phyloP scores from a whole-genome alignment of 75 land plant species.

The Azolla pinnata region DNA sequence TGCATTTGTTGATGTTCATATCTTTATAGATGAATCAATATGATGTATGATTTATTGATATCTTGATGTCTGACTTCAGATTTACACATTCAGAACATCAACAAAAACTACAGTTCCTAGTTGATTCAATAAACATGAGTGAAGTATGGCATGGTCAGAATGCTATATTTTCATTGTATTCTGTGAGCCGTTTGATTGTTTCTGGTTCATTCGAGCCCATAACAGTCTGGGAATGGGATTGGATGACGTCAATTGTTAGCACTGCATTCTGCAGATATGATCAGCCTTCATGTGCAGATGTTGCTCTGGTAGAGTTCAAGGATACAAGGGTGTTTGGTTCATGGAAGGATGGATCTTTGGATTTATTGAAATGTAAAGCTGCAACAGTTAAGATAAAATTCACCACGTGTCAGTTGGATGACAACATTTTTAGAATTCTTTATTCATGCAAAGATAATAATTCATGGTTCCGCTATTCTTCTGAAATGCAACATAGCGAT shows the following conservation, averaged over 20 bases:
- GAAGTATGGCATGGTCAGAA: too few species aligned
- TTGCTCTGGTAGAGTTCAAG: not conserved
- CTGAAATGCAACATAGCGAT: not conserved
- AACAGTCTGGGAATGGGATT: not conserved
- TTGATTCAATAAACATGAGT: too few species aligned
- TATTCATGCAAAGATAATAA: too few species aligned
- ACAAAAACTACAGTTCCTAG: too few species aligned
- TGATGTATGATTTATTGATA: too few species aligned
- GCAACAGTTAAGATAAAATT: not conserved
- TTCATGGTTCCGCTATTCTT: too few species aligned
- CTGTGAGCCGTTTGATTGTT: not conserved
- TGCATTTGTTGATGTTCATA: too few species aligned
- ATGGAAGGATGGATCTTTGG: slow-evolving; percentile 13
- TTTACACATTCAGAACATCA: too few species aligned
- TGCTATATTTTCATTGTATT: not conserved
- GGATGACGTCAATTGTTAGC: not conserved
- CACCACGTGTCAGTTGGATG: too few species aligned
- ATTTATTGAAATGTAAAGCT: slow-evolving; percentile 6
- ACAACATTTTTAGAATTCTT: too few species aligned
- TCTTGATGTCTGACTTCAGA: too few species aligned
- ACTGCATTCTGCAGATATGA: not conserved
- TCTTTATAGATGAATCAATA: too few species aligned
- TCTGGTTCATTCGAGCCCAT: not conserved
- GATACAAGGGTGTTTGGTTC: not conserved
- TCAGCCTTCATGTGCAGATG: not conserved